Evolutionary conservation across 2,329 filamentous ascomycete genomes (phyloP), one percentile per base, ranked within the genome.

Genomic region (Beauveria sp.): DNA sequence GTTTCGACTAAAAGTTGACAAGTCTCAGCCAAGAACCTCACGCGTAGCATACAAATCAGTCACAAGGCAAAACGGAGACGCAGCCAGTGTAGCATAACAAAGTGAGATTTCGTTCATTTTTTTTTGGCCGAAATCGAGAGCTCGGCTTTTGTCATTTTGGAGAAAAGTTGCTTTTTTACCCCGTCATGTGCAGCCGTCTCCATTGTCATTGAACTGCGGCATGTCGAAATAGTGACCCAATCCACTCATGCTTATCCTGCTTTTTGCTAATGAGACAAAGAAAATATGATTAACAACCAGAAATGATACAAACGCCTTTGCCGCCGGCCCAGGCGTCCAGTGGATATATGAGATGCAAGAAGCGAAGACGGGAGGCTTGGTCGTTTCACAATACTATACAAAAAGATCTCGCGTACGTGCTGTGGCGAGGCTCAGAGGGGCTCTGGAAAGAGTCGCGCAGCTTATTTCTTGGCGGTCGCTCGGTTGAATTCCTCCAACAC

Each of bases 401-500:
- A 40, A 40, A 59, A 34, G n/a, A 14, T 50, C 44, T 26, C 61
- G 54, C 46, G 22, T n/a, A 14, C 20, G 26, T 20, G 12, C 26
- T 51, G 28, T 34, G 14, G 26, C 5, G 41, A 61, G 59, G 24
- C 44, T 43, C 28, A 51, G n/a, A 22, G 14, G n/a, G 9, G 9
- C 22, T 20, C 20, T 48, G 28, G 9, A 22, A 26, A 20, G 5
- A 20, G 41, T 22, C 10, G 26, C 1, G 22, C 16, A 10, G 22
- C 51, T 69, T 64, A 76, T 61, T 67, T 68, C 66, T 70, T 73
- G 22, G 66, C 67, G 9, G 71, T 65, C 9, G 73, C 67, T 64
- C 75, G 65, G 61, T 77, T 72, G 61, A 78, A 77, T 26, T 73
- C 72, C 51, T 77, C 73, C 1, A 79, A 63, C 22, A 78, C 72